Evolutionary conservation across 83 land plant species (phyloP), one percentile per base, ranked within the genome.

Genomic region (Diphasiastrum complanatum): DNA sequence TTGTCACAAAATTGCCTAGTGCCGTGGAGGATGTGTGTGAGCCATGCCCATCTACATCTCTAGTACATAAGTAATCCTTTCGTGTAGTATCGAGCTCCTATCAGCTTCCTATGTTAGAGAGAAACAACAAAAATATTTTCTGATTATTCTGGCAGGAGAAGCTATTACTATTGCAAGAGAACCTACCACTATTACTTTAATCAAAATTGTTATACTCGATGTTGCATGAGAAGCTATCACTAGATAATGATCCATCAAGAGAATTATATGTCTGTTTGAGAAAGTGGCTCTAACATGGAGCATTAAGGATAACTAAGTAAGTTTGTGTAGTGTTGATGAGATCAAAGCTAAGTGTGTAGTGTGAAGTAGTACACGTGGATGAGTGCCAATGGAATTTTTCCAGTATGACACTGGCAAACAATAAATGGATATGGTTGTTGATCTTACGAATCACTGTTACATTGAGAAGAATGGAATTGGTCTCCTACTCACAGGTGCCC

Each of bases 21-120:
- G 86, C 91, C 37, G 68, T 85, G 12, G 86, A 82, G 37, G 91
- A 81, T 23, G 86, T 83, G 67, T 85, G 91, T 60, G 72, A 69
- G 0, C 91, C 91, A 67, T 85, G 91, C n/a, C 91, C 91, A 45
- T 63, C 36, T 33, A 69, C 65, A 61, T 85, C 91, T 55, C 91
- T 86, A n/a, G 91, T 58, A 52, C 87, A 85, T 33, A 49, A 74
- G 10, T 77, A 76, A 43, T 18, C 89, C 86, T 51, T 60, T 68
- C 35, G 71, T 18, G 45, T 82, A 85, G 48, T 79, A 85, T 45
- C 83, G 73, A 27, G 89, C 89, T 50, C 89, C 89, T 25, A 85
- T 79, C 16, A 85, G 30, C 64, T 85, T 85, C 64, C 85, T 85
- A 65, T 18, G 19, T 24, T 4, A 26, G 14, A 25, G 14, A 20